Evolutionary conservation across 768 basidiomycete genomes (phyloP), one percentile per base, ranked within the genome.

Genomic region (Asterophora parasitica): DNA sequence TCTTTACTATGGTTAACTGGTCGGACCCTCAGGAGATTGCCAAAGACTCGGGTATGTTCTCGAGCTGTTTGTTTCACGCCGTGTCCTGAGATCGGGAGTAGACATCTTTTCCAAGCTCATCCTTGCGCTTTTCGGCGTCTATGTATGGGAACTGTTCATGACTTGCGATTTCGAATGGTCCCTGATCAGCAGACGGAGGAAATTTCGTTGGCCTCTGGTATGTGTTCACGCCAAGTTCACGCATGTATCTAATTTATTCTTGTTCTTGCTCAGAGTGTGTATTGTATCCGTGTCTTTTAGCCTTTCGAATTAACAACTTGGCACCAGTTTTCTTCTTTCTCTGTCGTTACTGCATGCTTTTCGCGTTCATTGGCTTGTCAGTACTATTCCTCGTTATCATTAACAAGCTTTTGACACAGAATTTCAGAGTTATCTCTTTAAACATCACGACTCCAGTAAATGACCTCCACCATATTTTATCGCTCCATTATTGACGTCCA

Each of bases 161-260:
- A 85, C 85, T 12, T 76, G 64, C 48, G 73, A 74, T 51, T 88
- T 88, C 52, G 85, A 88, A 56, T 78, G 77, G 76, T 83, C 84
- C 20, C 61, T 88, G 27, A 47, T 86, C 34, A 74, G 71, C 23
- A 59, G 75, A n/a, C 71, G 73, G 45, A 77, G 83, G 37, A 74
- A 67, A 56, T 78, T 85, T 53, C 74, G 77, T 26, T 85, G 83
- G 83, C 84, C 85, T 52, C 65, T 87, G 64, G 85, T 86, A 60
- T 50, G 81, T 74, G 15, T 38, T n/a, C n/a, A n/a, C n/a, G 26
- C n/a, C 28, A 42, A 5, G 26, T 42, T 41, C 38, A 19, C 35
- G 36, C 17, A 23, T 46, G 30, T 36, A 38, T 23, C 26, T 26
- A 32, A 16, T 9, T 3, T 39, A 42, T 32, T 44, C 7, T 19